Evolutionary conservation across 176 grass and related monocot species (phyloP).

Genomic region (Rhipidocladum racemiflorum): DNA sequence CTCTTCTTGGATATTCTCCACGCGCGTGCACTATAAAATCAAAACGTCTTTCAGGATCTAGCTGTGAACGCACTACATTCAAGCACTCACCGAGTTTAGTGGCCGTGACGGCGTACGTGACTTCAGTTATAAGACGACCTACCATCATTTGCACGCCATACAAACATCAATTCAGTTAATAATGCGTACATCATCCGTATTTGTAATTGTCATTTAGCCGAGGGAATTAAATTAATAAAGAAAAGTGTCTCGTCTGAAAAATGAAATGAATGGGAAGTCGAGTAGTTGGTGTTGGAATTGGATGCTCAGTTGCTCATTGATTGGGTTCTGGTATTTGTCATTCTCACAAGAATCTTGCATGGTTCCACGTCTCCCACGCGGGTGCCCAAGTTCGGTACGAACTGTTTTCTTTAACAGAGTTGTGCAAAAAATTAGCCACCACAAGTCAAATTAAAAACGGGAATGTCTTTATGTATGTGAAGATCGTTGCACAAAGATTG

Average conservation of each 20-base stretch:
- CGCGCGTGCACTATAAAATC: neutral
- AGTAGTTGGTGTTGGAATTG: slow-evolving; percentile 7
- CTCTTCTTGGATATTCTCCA: neutral
- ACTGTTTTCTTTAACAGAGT: neutral
- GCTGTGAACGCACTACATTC: neutral
- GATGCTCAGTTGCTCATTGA: slow-evolving; percentile 10
- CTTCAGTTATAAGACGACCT: neutral
- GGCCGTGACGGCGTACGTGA: no score
- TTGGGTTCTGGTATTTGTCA: slow-evolving; percentile 15
- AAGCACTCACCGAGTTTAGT: neutral
- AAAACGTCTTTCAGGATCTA: neutral
- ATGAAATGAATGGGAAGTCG: neutral
- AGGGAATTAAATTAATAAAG: neutral
- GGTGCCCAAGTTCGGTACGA: neutral
- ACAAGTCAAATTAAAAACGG: neutral
- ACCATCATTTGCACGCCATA: neutral
- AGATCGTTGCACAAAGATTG: neutral
- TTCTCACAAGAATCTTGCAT: slow-evolving; percentile 2
- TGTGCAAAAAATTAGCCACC: neutral
- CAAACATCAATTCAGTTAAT: neutral
- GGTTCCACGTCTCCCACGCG: slow-evolving; percentile 5
- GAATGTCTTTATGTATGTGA: neutral
- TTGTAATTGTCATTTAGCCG: neutral
- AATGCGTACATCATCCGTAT: no score
- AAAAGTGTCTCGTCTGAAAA: neutral